Percentiles rank a stretch among this genome's conserved stretches.
Evolutionary conservation across 148 eudicot species (phyloP).

Genomic region (Rhododendron molle): DNA sequence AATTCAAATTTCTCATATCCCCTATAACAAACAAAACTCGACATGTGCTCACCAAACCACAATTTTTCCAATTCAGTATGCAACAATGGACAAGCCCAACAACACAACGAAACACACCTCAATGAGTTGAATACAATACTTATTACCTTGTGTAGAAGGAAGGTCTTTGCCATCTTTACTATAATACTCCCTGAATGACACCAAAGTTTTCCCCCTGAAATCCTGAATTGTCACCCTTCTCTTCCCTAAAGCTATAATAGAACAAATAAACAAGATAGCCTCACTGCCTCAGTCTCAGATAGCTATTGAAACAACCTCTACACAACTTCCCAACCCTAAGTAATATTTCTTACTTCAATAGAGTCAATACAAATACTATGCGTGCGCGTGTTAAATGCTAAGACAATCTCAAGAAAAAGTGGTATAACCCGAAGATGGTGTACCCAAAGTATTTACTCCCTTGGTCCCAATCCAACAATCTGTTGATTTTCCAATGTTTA

Average conservation of each 20-base stretch:
- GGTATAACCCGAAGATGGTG: too few relatives aligned
- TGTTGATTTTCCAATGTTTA: too few relatives aligned
- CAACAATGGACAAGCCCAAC: neutral
- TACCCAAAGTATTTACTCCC: too few relatives aligned
- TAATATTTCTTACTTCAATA: neutral
- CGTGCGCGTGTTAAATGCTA: too few relatives aligned
- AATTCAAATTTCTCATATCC: neutral
- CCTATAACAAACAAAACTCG: neutral
- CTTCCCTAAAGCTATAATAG: slow-evolving; percentile 60
- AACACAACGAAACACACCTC: neutral
- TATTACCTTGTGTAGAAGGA: slow-evolving; percentile 77
- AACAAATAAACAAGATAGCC: neutral
- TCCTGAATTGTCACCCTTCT: slow-evolving; percentile 82
- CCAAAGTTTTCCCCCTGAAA: slow-evolving; percentile 76
- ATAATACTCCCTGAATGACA: slow-evolving; percentile 87
- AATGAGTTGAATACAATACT: neutral
- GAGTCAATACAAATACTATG: too few relatives aligned
- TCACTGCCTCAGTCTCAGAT: neutral
- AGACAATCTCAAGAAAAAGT: too few relatives aligned
- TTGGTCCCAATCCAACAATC: too few relatives aligned
- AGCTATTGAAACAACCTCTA: neutral
- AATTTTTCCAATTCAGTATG: neutral
- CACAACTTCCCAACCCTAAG: neutral
- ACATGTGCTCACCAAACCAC: neutral
- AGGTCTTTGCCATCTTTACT: slow-evolving; percentile 73